phyloP scores from a whole-genome alignment of 2,329 filamentous ascomycete genomes.

The Incumbomyces lentus region DNA sequence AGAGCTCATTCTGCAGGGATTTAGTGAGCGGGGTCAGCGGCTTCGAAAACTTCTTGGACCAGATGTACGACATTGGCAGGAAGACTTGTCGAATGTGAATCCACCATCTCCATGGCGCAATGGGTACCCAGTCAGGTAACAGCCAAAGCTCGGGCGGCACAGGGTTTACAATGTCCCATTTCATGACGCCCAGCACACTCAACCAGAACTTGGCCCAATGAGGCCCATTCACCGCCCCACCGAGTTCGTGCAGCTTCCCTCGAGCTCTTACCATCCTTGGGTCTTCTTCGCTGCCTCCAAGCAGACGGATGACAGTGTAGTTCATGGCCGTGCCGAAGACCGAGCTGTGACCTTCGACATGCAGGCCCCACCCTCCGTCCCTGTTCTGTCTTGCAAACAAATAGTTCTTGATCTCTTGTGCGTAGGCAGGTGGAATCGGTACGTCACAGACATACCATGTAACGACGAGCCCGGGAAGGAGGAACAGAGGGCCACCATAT shows the following conservation, averaged over 20 bases:
- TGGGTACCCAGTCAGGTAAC: slow-evolving; percentile 78
- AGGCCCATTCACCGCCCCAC: slow-evolving; percentile 71
- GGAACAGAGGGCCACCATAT: slow-evolving; percentile 95
- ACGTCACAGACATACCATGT: slow-evolving; percentile 84
- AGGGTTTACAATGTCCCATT: slow-evolving; percentile 91
- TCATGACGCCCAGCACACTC: slow-evolving; percentile 66
- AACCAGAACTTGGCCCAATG: slow-evolving; percentile 99
- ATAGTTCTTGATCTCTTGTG: slow-evolving; percentile 86
- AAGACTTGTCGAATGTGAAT: slow-evolving; percentile 98
- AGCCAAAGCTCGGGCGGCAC: slow-evolving; percentile 90
- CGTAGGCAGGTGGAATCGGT: slow-evolving; percentile 67
- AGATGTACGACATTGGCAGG: slow-evolving; percentile 80
- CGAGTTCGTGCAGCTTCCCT: slow-evolving; percentile 69
- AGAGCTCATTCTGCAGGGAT: slow-evolving; percentile 68
- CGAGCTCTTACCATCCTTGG: slow-evolving; percentile 77
- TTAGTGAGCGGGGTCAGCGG: slow-evolving; percentile 65
- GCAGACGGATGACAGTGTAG: slow-evolving; percentile 67
- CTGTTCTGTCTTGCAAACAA: slow-evolving; percentile 73
- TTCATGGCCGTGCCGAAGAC: slow-evolving; percentile 87
- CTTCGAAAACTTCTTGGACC: slow-evolving; percentile 70
- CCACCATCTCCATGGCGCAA: slow-evolving; percentile 94
- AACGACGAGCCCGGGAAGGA: slow-evolving; percentile 75
- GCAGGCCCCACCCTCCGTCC: slow-evolving; percentile 94
- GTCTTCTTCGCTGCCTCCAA: slow-evolving; percentile 77
- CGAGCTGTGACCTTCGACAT: slow-evolving; percentile 86